A percentile compares a stretch with the other conserved stretches of the same genome.
Conservation (phyloP, 2,329 filamentous ascomycete species). For the Malbranchea cinnamomea region DNA sequence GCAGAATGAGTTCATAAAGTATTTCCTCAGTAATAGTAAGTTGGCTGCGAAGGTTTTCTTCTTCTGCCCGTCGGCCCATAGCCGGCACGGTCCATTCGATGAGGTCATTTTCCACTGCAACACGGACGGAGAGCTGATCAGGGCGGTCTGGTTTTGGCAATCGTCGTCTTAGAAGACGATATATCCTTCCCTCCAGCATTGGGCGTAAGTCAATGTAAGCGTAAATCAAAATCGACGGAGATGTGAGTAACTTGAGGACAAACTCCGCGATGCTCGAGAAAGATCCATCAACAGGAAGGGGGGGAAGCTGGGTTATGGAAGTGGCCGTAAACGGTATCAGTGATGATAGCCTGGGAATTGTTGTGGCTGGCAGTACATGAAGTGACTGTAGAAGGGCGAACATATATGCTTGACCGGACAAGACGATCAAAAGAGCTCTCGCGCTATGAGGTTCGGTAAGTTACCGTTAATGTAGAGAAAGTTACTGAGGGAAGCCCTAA, state of each 20-base stretch:
- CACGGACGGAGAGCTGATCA: constrained; percentile 27
- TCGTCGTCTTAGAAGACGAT: constrained; percentile 24
- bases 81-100: constrained; percentile 29
- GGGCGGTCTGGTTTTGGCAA: constrained; percentile 27
- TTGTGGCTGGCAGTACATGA: constrained; percentile 21
- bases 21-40: constrained; percentile 24
- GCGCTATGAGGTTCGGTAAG: constrained; percentile 17
- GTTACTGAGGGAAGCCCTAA: constrained; percentile 4
- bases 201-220: constrained; percentile 24
- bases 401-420: constrained; percentile 28
- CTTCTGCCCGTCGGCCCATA: constrained; percentile 24
- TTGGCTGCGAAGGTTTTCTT: constrained; percentile 23
- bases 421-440: constrained; percentile 20
- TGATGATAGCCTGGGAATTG: constrained; percentile 18
- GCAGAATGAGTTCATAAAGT: constrained; percentile 19
- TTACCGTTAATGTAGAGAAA: not conserved
- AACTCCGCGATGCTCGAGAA: constrained; percentile 15
- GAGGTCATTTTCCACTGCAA: constrained; percentile 29
- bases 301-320: constrained; percentile 21
- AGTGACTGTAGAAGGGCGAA: constrained; percentile 29
- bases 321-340: constrained; percentile 23
- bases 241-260: constrained; percentile 16
- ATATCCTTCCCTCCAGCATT: constrained; percentile 24
- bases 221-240: constrained; percentile 23
- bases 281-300: constrained; percentile 17